phyloP scores from a whole-genome alignment of 2,329 filamentous ascomycete species.

The Colletotrichum liriopes region DNA sequence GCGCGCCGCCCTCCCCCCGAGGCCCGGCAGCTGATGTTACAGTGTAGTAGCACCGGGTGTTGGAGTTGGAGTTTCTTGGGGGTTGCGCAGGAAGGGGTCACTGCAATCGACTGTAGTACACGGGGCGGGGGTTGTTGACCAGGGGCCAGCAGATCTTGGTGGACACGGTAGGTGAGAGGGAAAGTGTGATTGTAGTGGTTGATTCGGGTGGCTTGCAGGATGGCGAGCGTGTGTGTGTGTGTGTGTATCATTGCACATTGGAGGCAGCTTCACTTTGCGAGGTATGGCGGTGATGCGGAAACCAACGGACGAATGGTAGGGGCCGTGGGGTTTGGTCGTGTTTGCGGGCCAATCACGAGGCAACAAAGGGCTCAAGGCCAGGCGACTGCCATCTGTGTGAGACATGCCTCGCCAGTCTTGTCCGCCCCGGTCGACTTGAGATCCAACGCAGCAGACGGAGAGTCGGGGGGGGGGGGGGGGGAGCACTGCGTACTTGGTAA shows the following conservation, averaged over 20 bases:
- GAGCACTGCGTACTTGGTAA: neutral
- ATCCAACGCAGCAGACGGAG: neutral
- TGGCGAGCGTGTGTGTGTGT: neutral
- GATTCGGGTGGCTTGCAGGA: conserved; percentile 16
- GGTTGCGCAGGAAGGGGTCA: neutral
- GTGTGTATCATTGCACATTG: neutral
- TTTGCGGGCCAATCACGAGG: conserved; percentile 9
- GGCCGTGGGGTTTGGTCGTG: conserved; percentile 13
- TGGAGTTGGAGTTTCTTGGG: neutral
- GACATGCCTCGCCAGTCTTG: neutral
- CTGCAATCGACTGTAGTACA: neutral
- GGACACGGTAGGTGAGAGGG: neutral
- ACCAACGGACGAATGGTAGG: neutral
- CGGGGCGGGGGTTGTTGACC: neutral
- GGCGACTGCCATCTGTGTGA: neutral
- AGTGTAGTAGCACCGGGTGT: neutral
- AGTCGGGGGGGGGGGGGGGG: neutral
- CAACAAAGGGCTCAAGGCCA: neutral
- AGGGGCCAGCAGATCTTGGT: conserved; percentile 14
- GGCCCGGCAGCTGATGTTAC: neutral
- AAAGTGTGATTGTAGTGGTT: neutral
- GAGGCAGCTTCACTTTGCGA: conserved; percentile 10
- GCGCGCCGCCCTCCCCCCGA: no score
- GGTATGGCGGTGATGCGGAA: conserved; percentile 5
- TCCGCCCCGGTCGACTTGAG: neutral